Evolutionary conservation across 306 rosid genomes (phyloP), one percentile per base, ranked within the genome.

Genomic region (Echinosophora koreensis): DNA sequence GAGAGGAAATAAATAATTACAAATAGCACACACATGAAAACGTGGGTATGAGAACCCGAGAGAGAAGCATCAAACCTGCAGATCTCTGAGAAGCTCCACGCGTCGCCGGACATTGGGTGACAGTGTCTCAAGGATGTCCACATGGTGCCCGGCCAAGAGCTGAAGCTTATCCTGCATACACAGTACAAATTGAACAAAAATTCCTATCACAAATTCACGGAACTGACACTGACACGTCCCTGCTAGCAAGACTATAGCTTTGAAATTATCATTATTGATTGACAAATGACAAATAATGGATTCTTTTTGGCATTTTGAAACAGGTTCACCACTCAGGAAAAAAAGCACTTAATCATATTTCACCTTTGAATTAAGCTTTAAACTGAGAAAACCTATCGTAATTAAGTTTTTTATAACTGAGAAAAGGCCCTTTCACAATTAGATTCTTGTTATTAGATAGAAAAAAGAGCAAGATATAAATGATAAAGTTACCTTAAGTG

Each of bases 151-250:
- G 37, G 82, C 66, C 72, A 82, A 74, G 14, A 63, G 74, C 76
- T 80, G 80, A 57, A 83, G 80, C 63, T 82, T 80, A 61, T 82
- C 87, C 91, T 87, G 81, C 78, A 77, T 6, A 80, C 49, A 62
- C 70, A 74, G 54, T 57, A 65, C 27, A 75, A 16, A 74, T 56
- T 16, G 34, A 63, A 66, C 49, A 41, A 55, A 11, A 13, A 54
- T 22, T 51, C 30, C n/a, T 32, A 55, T 18, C 5, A 2, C 55
- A 71, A 46, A 50, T 5, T 71, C 34, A 16, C 5, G 4, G 30
- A 22, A 76, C 2, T 39, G 50, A 32, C 11, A 76, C 2, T 39
- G 50, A 32, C 11, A 16, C 46, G 14, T 56, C 15, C 14, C 0
- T 70, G 67, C 47, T 52, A 67, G 61, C 15, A 76, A 18, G 42